Evolutionary conservation across 1,284 basidiomycete genomes (phyloP), one percentile per base, ranked within the genome.

Genomic region (Cryptococcus maquisensis): DNA sequence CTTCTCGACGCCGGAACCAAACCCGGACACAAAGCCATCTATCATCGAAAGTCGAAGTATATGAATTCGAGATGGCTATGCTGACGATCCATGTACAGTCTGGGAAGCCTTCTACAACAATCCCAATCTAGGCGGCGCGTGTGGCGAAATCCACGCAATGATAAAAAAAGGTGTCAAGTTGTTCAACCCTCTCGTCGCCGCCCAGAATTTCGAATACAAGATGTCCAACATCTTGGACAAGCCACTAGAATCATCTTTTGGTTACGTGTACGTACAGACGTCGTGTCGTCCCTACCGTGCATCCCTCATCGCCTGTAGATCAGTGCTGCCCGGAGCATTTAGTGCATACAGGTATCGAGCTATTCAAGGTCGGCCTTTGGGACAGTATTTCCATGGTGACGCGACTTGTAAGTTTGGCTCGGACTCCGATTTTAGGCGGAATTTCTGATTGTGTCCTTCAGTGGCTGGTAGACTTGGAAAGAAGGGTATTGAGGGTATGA

Each of bases 361-460:
- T 23, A 93, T 98, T 64, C 84, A 86, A 59, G 95, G 95, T 2
- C 81, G 89, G 9, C 94, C 95, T 4, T 82, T 98, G 24, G 88
- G 95, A 68, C 94, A 98, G 73, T 98, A 98, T 79, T 98, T 98
- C 82, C 94, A 98, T 68, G 95, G 95, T 65, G 95, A 98, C 72
- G 93, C 97, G 73, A 92, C 90, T 1, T 65, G 74, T 77, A 47
- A 51, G 73, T 67, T 37, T 8, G 13, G n/a, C n/a, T n/a, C n/a
- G n/a, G n/a, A n/a, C 20, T 44, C 18, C 24, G n/a, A 3, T 44
- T 44, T 26, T 8, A 12, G 43, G 24, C 20, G 23, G 18, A 23
- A 24, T 24, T 13, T 8, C 18, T 16, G 16, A 16, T 44, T 23
- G 20, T 44, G 36, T 28, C 35, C n/a, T 50, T 61, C 65, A 68